Evolutionary conservation across 2,329 filamentous ascomycete species (phyloP).

Genomic region (Incumbomyces delicatus): DNA sequence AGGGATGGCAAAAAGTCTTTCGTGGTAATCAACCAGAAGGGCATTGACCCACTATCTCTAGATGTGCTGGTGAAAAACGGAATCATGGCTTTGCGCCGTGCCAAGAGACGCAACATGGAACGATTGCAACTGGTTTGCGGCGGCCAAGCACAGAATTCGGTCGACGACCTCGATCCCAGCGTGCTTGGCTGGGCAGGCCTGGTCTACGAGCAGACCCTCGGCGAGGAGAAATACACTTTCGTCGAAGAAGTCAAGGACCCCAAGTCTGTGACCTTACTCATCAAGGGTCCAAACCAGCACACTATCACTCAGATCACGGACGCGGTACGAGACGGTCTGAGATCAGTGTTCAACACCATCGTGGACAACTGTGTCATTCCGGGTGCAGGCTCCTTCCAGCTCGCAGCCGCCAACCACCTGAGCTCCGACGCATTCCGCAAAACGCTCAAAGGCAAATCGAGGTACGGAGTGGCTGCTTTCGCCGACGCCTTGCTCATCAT

Average conservation of each 20-base stretch:
- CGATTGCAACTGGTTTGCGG: conserved; percentile 90
- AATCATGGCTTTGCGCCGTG: conserved; percentile 84
- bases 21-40: conserved; percentile 98
- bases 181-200: conserved; percentile 90
- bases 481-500: conserved; percentile 91
- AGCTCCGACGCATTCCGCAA: conserved; percentile 78
- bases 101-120: conserved; percentile 99
- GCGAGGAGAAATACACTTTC: conserved; percentile 98
- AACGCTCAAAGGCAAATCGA: conserved; percentile 94
- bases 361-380: conserved; percentile 95
- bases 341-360: conserved; percentile 98
- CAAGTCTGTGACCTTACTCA: conserved; percentile 93
- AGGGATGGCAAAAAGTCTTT: conserved; percentile 90
- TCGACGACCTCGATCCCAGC: conserved; percentile 81
- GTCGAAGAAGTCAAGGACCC: conserved; percentile 97
- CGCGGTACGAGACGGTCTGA: conserved; percentile 85
- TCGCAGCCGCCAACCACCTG: conserved; percentile 80
- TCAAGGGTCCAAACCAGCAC: conserved; percentile 95
- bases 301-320: conserved; percentile 96
- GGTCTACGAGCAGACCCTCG: conserved; percentile 94
- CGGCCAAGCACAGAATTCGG: conserved; percentile 85
- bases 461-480: conserved; percentile 90
- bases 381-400: conserved; percentile 89
- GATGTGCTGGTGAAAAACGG: conserved; percentile 97
- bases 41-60: conserved; percentile 90